Base-by-base conservation (phyloP, 768 basidiomycete genomes). In the Pleurotus cornucopiae region DNA sequence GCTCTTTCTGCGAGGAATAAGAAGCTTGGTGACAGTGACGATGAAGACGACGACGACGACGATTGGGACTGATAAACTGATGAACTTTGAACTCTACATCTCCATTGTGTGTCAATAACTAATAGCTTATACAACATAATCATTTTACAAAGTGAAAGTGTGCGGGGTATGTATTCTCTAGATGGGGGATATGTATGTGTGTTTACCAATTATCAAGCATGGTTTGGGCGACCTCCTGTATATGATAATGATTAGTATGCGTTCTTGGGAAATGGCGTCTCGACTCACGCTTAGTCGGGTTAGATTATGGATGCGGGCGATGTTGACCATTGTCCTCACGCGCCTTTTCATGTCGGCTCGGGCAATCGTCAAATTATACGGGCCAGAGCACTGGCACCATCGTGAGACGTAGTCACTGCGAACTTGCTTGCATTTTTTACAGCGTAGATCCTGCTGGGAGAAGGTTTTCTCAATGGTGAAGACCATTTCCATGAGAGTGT, bases 391-490 rank as follows among this genome's bases (percentile, higher is more conserved):
- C 23, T 81, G 77, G 66, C 96, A 98, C 55, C 87, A 88, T 58
- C 84, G 74, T 14, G 91, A 86, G 16, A 98, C 78, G 66, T 93
- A 94, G 66, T 95, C 92, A 46, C 88, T 82, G 60, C 91, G 94
- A 58, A 97, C 83, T 71, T 94, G 92, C 67, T 89, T 84, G 74
- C 97, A 99, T 63, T 89, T 94, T 6, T 75, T 70, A 67, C 97
- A 99, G 7, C 85, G 80, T 59, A 98, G 73, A 67, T 99, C 97
- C 69, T 98, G 94, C 64, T 94, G 88, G 25, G 89, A 81, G 62
- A 89, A 94, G 34, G 82, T 76, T 34, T 84, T 78, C 68, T 94
- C 86, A 39, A 93, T 72, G 13, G 77, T 69, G 44, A 83, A 80
- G 20, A 94, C 81, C 67, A 88, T 74, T 46, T 89, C 85, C 59